Conservation (phyloP, 179 eudicot genomes). For the Actinidia chinensis region DNA sequence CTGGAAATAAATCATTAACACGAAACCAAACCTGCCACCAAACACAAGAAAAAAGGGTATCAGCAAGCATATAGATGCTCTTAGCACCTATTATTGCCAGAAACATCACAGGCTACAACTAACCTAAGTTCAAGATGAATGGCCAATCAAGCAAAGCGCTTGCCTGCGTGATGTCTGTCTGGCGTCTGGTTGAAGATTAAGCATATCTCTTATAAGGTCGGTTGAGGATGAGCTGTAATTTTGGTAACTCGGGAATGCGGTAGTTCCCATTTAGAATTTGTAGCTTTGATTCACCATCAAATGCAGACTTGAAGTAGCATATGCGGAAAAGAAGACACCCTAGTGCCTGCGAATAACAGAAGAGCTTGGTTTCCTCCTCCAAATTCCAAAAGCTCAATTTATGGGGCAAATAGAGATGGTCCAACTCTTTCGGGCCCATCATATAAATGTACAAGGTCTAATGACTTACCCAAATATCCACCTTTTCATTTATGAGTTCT, state of each 20-base stretch:
- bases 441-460: not conserved
- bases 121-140: constrained; percentile 81
- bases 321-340: constrained; percentile 94
- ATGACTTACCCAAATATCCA: constrained; percentile 94
- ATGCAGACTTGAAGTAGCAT: constrained; percentile 92
- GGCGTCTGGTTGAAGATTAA: constrained; percentile 85
- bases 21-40: constrained; percentile 93
- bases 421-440: constrained; percentile 2
- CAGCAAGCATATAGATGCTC: constrained; percentile 19
- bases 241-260: constrained; percentile 90
- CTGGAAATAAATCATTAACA: constrained; percentile 81
- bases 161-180: constrained; percentile 99
- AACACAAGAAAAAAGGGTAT: constrained; percentile 17
- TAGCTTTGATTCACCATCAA: constrained; percentile 98
- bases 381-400: constrained; percentile 6
- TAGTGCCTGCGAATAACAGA: constrained; percentile 63
- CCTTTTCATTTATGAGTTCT: constrained; percentile 92
- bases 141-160: constrained; percentile 87
- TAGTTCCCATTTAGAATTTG: constrained; percentile 93
- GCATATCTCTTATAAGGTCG: constrained; percentile 79
- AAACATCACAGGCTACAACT: constrained; percentile 50
- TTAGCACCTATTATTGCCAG: constrained; percentile 37
- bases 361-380: constrained; percentile 1
- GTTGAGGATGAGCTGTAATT: constrained; percentile 62
- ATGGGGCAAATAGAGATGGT: not conserved